Conservation (phyloP, 441 rosid genomes). For the Erodium texanum region DNA sequence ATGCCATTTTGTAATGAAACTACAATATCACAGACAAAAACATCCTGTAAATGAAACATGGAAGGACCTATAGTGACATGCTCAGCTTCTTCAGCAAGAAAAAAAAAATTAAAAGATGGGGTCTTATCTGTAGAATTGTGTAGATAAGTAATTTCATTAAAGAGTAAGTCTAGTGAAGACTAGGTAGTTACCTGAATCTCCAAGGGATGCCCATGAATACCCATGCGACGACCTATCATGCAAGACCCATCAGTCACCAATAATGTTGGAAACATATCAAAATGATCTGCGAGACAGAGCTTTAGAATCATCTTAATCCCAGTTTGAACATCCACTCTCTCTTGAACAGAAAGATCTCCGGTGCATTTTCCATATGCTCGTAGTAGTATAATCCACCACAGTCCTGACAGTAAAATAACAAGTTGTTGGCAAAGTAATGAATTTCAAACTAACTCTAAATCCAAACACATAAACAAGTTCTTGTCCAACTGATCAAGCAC, state of each 20-base stretch:
- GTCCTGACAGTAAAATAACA: constrained; percentile 30
- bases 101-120: background rate
- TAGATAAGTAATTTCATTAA: no score
- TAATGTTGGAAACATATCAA: constrained; percentile 91
- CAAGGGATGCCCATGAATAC: constrained; percentile 89
- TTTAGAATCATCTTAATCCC: constrained; percentile 83
- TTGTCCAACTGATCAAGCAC: no score
- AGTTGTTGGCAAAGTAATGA: constrained; percentile 5
- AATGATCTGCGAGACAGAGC: constrained; percentile 82
- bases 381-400: constrained; percentile 92
- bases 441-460: background rate
- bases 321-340: constrained; percentile 90
- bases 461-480: constrained; percentile 3
- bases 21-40: background rate
- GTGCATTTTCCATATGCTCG: constrained; percentile 84
- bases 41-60: background rate
- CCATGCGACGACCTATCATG: constrained; percentile 95
- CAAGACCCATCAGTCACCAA: constrained; percentile 90
- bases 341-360: constrained; percentile 79
- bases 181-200: constrained; percentile 62
- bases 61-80: background rate
- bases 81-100: background rate
- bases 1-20: background rate
- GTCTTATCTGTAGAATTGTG: no score
- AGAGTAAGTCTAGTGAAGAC: background rate